Conservation (phyloP, 73 alveolate species). For the Tetrahymena borealis region DNA sequence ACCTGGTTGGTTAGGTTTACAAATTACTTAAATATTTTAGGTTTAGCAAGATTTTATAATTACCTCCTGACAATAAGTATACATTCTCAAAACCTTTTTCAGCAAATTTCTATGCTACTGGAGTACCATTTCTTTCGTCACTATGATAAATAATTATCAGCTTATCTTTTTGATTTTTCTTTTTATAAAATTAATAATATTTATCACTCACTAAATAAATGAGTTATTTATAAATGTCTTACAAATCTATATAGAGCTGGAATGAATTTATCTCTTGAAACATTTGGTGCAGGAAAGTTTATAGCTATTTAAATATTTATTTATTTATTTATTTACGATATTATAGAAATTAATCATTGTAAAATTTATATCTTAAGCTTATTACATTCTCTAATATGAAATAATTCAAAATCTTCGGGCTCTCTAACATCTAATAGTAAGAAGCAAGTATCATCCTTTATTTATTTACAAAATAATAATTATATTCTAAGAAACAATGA, state of each 20-base stretch:
- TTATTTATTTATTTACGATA: background rate
- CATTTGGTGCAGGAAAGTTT: conserved; percentile 71
- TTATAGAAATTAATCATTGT: too few species aligned
- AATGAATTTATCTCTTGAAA: conserved; percentile 70
- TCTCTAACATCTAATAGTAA: conserved; percentile 81
- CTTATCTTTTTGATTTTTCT: conserved; percentile 75
- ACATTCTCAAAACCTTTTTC: conserved; percentile 87
- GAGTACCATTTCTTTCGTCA: conserved; percentile 79
- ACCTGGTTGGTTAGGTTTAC: background rate
- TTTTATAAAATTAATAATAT: background rate
- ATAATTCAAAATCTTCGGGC: conserved; percentile 60
- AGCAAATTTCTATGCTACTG: conserved; percentile 53
- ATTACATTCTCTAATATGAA: conserved; percentile 63
- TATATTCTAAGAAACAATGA: background rate
- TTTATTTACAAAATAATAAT: background rate
- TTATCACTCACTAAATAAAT: too few species aligned
- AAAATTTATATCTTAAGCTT: conserved; percentile 16
- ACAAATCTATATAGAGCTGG: conserved; percentile 70
- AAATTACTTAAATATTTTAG: background rate
- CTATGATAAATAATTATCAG: conserved; percentile 65
- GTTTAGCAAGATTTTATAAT: conserved; percentile 52
- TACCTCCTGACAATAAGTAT: conserved; percentile 73
- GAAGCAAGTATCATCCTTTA: conserved; percentile 58
- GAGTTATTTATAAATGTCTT: background rate
- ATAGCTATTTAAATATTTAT: conserved; percentile 8